phyloP scores from a whole-genome alignment of 1,284 basidiomycete genomes.

The Ceratobasidium sp. region DNA sequence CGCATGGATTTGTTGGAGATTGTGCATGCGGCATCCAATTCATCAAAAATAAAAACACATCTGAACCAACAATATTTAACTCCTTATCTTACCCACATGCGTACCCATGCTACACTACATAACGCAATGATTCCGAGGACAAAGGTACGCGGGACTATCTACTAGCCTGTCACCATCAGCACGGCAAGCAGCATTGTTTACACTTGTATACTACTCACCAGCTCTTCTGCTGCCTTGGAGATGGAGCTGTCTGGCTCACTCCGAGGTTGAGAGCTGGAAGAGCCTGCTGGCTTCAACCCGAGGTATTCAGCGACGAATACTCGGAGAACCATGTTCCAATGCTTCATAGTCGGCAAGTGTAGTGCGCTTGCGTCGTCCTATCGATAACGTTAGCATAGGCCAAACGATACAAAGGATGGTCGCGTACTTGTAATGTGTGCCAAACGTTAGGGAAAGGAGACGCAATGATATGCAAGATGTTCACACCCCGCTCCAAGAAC shows the following conservation, averaged over 20 bases:
- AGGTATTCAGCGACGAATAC: conserved; percentile 94
- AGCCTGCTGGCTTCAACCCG: conserved; percentile 59
- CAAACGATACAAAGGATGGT: conserved; percentile 3
- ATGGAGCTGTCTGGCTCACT: conserved; percentile 15
- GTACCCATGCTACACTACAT: conserved; percentile 15
- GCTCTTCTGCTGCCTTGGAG: conserved; percentile 25
- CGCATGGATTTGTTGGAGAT: not conserved
- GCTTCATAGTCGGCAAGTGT: conserved; percentile 84
- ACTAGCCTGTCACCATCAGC: conserved; percentile 21
- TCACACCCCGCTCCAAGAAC: conserved; percentile 86
- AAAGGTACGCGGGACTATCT: conserved; percentile 19
- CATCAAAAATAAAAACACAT: conserved; percentile 19
- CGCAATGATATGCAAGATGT: conserved; percentile 89
- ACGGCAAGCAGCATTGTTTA: not conserved
- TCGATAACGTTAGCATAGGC: conserved; percentile 14
- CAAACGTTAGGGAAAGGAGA: conserved; percentile 91
- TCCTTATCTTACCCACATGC: conserved; percentile 15
- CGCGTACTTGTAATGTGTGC: conserved; percentile 81
- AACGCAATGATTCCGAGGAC: conserved; percentile 2
- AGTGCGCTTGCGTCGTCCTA: conserved; percentile 91
- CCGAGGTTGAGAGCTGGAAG: conserved; percentile 22
- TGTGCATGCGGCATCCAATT: conserved; percentile 5
- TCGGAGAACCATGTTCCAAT: conserved; percentile 90
- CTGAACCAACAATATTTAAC: not conserved
- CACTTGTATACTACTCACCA: conserved; percentile 12